Evolutionary conservation across 129 eudicot species (phyloP).

Genomic region (Calendula officinalis): DNA sequence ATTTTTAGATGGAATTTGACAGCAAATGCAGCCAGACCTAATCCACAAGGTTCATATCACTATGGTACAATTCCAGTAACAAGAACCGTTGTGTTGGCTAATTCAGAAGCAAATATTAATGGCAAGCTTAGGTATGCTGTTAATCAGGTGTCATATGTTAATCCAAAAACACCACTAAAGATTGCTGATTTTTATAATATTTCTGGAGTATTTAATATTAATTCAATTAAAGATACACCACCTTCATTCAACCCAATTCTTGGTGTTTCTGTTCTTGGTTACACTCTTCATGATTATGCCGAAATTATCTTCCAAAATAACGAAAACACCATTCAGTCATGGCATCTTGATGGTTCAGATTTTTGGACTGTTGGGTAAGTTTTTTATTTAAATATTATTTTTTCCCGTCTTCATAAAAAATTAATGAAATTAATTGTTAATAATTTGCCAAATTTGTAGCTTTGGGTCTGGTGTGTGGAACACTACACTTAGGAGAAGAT

Average conservation of each 20-base stretch:
- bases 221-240: constrained; percentile 41
- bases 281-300: constrained; percentile 56
- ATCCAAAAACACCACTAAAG: constrained; percentile 77
- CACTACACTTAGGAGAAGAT: constrained; percentile 42
- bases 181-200: constrained; percentile 75
- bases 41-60: constrained; percentile 86
- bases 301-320: constrained; percentile 82
- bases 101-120: constrained; percentile 47
- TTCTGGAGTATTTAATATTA: constrained; percentile 57
- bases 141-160: constrained; percentile 56
- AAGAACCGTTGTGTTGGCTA: constrained; percentile 64
- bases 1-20: constrained; percentile 71
- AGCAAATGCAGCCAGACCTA: constrained; percentile 93
- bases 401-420: background rate
- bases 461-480: constrained; percentile 74
- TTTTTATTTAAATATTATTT: background rate
- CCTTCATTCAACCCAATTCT: constrained; percentile 37
- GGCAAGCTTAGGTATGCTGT: constrained; percentile 59
- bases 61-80: constrained; percentile 60
- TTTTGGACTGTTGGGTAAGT: constrained; percentile 89
- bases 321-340: constrained; percentile 66
- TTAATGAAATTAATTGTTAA: background rate
- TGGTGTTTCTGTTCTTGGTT: constrained; percentile 51
- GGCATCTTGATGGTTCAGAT: constrained; percentile 84
- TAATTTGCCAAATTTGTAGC: constrained; percentile 31